Evolutionary conservation across 1,284 basidiomycete species (phyloP), one percentile per base, ranked within the genome.

Genomic region (Cutaneotrichosporon mucoides): DNA sequence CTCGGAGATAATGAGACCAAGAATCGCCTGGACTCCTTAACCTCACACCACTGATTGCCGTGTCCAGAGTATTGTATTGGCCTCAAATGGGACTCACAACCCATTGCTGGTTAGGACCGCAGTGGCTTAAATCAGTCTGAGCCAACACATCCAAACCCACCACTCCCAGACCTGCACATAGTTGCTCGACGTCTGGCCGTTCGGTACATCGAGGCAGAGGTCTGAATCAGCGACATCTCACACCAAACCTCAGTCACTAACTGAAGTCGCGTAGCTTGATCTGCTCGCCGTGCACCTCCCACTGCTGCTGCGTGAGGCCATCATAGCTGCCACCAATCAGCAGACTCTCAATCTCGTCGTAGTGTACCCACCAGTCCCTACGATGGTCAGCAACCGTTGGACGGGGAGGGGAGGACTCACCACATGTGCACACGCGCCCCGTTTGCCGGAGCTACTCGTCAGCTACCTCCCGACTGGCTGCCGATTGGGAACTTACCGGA

Each of bases 91-190:
- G 8, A 8, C 4, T 40, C 11, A 51, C 16, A 12, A 24, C 24
- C 37, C 37, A 51, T 15, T 41, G 15, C 38, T 51, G 49, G 49
- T 51, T 51, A 5, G 49, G 49, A 36, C 38, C 38, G 16, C 16
- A 16, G 38, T 15, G 24, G 46, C 46, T 48, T 13, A 11, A 11
- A 12, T 48, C 10, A 48, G 46, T 13, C 35, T 10, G 10, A 13
- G 24, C 24, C 24, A 11, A 33, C 8, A 13, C 9, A 36, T 11
- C 46, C 10, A 6, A 36, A 33, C 46, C 35, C 8, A 51, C 37
- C 49, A 51, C 16, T 51, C 49, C 49, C 49, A 51, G 6, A 51
- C 49, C 49, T 51, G 49, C 9, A 51, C 49, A 6, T 51, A 41
- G 15, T 41, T 51, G 49, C 37, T 40, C 6, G 24, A 33, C 3